Evolutionary conservation across 2,329 filamentous ascomycete genomes (phyloP).

Genomic region (Tothia fuscella): DNA sequence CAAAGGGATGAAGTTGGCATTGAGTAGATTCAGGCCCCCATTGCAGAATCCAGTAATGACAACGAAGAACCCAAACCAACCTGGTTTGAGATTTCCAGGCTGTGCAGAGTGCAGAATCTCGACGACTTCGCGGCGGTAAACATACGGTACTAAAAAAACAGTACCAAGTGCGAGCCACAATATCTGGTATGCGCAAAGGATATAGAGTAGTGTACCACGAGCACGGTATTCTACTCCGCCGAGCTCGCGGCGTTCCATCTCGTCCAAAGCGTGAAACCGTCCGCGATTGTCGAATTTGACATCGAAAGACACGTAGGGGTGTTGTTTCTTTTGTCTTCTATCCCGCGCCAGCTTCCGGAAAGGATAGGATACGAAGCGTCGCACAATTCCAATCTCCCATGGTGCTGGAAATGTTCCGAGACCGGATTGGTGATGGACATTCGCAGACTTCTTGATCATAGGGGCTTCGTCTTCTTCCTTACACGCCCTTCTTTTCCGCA

Average conservation of each 20-base stretch:
- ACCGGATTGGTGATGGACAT: constrained; percentile 19
- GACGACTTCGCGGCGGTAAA: constrained; percentile 9
- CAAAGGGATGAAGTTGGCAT: constrained; percentile 26
- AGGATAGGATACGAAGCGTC: constrained; percentile 16
- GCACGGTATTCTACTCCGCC: constrained; percentile 33
- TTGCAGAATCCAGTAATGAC: constrained; percentile 20
- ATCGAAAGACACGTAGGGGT: constrained; percentile 22
- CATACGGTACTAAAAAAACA: constrained; percentile 14
- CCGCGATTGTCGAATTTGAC: constrained; percentile 20
- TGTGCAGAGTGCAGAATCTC: constrained; percentile 11
- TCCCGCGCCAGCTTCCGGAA: constrained; percentile 16
- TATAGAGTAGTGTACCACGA: constrained; percentile 9
- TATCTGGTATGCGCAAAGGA: constrained; percentile 18
- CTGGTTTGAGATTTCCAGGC: constrained; percentile 19
- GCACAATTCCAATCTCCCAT: constrained; percentile 20
- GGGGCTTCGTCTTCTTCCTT: neutral
- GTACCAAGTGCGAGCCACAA: constrained; percentile 18
- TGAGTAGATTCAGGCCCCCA: constrained; percentile 22
- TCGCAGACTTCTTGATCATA: constrained; percentile 14
- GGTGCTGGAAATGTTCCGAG: constrained; percentile 21
- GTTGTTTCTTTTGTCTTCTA: constrained; percentile 16
- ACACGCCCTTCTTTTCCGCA: neutral
- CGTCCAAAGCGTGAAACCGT: constrained; percentile 25
- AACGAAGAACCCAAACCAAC: constrained; percentile 21
- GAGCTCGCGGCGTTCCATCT: constrained; percentile 29